Evolutionary conservation across 345 rosid genomes (phyloP).

Genomic region (Cardamine resedifolia): DNA sequence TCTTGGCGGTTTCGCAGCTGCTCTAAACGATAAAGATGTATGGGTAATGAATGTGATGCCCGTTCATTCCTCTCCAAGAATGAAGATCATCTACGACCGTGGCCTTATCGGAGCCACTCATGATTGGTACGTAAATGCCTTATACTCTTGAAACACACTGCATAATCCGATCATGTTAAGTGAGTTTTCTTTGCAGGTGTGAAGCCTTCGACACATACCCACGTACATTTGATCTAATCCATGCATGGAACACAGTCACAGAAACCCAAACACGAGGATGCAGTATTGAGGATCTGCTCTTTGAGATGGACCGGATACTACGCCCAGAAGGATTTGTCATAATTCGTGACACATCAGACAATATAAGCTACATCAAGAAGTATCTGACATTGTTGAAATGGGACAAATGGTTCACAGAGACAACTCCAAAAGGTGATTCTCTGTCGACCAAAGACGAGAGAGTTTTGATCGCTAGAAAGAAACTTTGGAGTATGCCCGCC

Average conservation of each 20-base stretch:
- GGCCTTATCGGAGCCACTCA: conserved; percentile 96
- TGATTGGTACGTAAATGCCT: conserved; percentile 63
- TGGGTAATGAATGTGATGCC: conserved; percentile 99
- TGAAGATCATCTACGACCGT: conserved; percentile 89
- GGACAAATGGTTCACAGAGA: conserved; percentile 83
- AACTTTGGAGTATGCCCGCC: conserved; percentile 47
- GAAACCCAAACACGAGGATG: conserved; percentile 65
- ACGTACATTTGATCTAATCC: conserved; percentile 90
- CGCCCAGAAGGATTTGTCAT: conserved; percentile 84
- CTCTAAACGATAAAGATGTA: conserved; percentile 70
- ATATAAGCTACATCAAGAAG: conserved; percentile 55
- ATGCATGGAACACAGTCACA: conserved; percentile 75
- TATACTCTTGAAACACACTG: background rate
- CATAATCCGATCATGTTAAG: background rate
- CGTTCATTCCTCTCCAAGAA: conserved; percentile 52
- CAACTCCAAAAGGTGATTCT: conserved; percentile 68
- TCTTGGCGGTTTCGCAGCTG: conserved; percentile 93
- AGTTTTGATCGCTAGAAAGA: conserved; percentile 79
- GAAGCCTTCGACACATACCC: conserved; percentile 96
- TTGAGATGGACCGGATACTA: conserved; percentile 91
- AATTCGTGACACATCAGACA: conserved; percentile 72
- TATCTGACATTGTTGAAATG: conserved; percentile 64
- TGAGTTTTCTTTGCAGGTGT: conserved; percentile 56
- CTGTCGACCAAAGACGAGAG: conserved; percentile 64
- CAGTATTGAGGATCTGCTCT: conserved; percentile 69